These are phyloP conservation scores for Colletotrichum sp. DNA, from an alignment of 2,329 filamentous ascomycete species.

Conservation along the genomic window DNA sequence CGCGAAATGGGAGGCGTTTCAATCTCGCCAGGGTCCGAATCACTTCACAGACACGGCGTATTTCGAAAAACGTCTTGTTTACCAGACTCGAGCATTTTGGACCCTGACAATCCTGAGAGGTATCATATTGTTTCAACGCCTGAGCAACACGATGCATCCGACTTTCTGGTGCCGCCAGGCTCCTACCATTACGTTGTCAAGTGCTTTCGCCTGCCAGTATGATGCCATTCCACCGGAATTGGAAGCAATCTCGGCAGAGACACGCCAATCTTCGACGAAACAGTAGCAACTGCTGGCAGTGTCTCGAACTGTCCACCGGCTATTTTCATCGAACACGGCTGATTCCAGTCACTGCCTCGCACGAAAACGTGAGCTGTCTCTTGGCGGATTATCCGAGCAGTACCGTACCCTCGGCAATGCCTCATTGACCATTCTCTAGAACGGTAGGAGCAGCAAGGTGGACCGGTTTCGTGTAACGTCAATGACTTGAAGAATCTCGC, in stretches of 20 bases:
- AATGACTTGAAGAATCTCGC: neutral
- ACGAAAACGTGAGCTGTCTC: neutral
- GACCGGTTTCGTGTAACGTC: neutral
- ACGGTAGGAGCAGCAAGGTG: neutral
- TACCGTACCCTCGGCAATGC: neutral
- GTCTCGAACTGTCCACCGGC: neutral
- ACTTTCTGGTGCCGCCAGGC: neutral
- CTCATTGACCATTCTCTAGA: neutral
- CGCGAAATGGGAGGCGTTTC: neutral
- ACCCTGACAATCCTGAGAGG: neutral
- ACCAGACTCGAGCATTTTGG: neutral
- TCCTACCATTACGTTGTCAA: neutral
- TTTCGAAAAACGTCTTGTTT: neutral
- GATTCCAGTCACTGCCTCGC: neutral
- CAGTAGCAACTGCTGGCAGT: neutral
- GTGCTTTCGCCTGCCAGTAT: neutral
- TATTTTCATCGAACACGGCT: neutral
- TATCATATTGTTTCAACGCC: neutral
- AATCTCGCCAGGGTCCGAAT: neutral
- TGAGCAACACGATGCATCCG: neutral
- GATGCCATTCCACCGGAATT: constrained; percentile 8
- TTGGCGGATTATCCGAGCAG: neutral
- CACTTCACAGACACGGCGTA: neutral
- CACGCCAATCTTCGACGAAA: neutral
- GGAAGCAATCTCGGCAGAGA: neutral